Base-by-base conservation (phyloP, 2,329 filamentous ascomycete species). In the Chaetomiaceae sp. region DNA sequence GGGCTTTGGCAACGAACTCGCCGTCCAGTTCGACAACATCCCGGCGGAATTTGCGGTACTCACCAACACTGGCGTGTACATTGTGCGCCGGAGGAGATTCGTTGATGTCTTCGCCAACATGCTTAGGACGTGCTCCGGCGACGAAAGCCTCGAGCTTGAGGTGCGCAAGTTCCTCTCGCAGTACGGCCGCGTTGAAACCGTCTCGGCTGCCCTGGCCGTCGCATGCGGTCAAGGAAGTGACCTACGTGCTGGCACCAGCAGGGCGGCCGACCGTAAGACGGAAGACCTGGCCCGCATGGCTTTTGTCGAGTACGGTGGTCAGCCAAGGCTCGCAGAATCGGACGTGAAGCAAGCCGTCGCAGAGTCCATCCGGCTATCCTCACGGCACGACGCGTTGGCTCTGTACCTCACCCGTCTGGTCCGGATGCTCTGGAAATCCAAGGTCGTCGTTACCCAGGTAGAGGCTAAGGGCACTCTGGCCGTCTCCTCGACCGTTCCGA, bases 181-280 rank as follows among this genome's bases (percentile, higher is more conserved):
- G 9, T 99, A 97, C 67, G 94, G 94, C 12, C 83, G 91, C 11
- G 85, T 87, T 3, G 94, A 99, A 69, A 94, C 89, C 0, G 85
- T 95, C 50, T 89, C 94, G 0, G 91, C 92, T 37, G 91, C 94
- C 23, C 75, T 99, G 47, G 94, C 94, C 11, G 94, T 99, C 27
- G 91, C 94, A 34, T 99, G 94, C 68, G 91, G 92, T 4, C 91
- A 97, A 67, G 92, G 91, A 9, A 85, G 87, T 23, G 92, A 96
- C 64, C 69, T 78, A 3, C 72, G 77, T 22, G 81, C 89, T 19
- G 87, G 87, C 0, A 88, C 90, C 53, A 81, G 84, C 39, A 83
- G 91, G 39, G 85, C 88, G 22, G 87, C 86, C 31, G 94, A 97
- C 64, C 88, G 91, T 12, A 83, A 90, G 33, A 90, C 95, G 1